Evolutionary conservation across 495 filamentous ascomycete genomes (phyloP), one percentile per base, ranked within the genome.

Genomic region (Jackrogersella multiformis): DNA sequence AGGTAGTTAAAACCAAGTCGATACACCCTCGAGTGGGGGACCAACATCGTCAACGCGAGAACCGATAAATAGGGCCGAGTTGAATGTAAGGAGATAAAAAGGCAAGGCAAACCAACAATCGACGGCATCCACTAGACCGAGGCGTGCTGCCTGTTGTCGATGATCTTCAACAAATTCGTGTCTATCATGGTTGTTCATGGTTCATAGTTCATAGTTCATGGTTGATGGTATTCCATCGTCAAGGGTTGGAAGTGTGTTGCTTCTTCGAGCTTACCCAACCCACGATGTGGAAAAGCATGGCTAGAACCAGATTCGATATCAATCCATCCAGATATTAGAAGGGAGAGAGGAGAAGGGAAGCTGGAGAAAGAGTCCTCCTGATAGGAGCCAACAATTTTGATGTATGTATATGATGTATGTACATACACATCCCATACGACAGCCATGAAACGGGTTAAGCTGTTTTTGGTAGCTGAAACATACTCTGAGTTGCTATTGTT

Each of bases 21-120:
- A 52, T 49, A 61, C 26, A 64, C 20, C 26, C 53, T 57, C 39
- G 39, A 49, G 61, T 65, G 67, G 67, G 61, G 67, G 62, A 70
- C 16, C 52, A 46, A 36, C 52, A 61, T 70, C 57, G 44, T 70
- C 67, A 55, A 61, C 56, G 61, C 57, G 21, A 64, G 61, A 66
- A 61, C 61, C 57, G 67, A 66, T 62, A 39, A 70, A 70, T 70
- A 70, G 67, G 67, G 56, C 67, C 67, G 67, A 70, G 67, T 66
- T 48, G 36, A 18, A 56, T 46, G 49, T 44, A 64, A 10, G 16
- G 61, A 57, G 57, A 45, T 66, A 52, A 49, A 49, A n/a, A n/a
- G 21, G 21, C 26, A 58, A 53, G 57, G 36, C 46, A 66, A 64
- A 62, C 61, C 57, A 58, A 57, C 67, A 65, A 61, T 34, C 46